Evolutionary conservation across 352 stramenopile species (phyloP).

Genomic region (Phytophthora colocasiae): DNA sequence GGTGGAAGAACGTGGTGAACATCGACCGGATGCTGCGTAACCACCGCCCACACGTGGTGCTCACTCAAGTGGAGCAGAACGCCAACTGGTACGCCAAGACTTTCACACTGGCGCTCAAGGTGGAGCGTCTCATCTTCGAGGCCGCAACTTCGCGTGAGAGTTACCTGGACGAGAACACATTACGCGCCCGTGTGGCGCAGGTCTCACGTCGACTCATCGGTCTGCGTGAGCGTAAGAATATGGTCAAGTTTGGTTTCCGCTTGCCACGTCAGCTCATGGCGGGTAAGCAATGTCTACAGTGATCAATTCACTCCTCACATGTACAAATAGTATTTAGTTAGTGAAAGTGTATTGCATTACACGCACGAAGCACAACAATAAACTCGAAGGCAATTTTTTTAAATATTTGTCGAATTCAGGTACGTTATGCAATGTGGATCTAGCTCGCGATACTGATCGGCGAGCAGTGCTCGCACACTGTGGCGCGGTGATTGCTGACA

Average conservation of each 20-base stretch:
- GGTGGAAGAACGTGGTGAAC: conserved; percentile 57
- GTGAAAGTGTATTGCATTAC: conserved; percentile 20
- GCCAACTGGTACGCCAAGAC: conserved; percentile 70
- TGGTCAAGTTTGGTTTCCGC: conserved; percentile 31
- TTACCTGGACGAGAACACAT: conserved; percentile 69
- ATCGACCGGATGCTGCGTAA: conserved; percentile 71
- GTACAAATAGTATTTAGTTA: conserved; percentile 37
- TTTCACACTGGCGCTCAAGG: conserved; percentile 73
- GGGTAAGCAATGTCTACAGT: conserved; percentile 3
- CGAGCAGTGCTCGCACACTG: not conserved
- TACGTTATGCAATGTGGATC: too few species aligned
- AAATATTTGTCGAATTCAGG: too few species aligned
- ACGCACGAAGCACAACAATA: not conserved
- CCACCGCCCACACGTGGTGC: conserved; percentile 68
- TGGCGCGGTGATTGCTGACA: not conserved
- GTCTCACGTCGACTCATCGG: conserved; percentile 62
- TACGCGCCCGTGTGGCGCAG: conserved; percentile 56
- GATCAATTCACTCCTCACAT: conserved; percentile 1
- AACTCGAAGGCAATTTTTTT: not conserved
- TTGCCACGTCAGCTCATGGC: conserved; percentile 11
- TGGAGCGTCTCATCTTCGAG: conserved; percentile 73
- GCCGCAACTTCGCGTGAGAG: conserved; percentile 60
- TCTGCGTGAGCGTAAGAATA: conserved; percentile 68
- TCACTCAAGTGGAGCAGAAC: conserved; percentile 71
- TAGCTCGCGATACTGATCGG: not conserved